Conservation (phyloP, 2,329 filamentous ascomycete species). For the Trichoderma hamatum region DNA sequence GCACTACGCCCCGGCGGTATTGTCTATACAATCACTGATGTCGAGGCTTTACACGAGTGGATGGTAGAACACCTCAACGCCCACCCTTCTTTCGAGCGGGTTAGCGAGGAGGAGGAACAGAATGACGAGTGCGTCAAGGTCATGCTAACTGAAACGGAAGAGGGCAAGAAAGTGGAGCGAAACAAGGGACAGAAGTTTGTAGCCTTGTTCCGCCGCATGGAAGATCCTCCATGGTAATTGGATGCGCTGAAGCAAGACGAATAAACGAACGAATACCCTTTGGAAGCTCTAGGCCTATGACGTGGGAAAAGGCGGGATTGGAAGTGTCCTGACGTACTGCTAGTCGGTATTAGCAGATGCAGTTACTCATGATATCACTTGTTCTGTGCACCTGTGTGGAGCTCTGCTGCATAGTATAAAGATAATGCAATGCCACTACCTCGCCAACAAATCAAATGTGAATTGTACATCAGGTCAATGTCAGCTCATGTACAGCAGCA, state of each 20-base stretch:
- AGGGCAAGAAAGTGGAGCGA: conserved; percentile 93
- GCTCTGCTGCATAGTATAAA: neutral
- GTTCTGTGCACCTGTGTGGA: neutral
- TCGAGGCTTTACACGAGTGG: conserved; percentile 91
- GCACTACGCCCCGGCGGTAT: conserved; percentile 80
- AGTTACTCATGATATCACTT: neutral
- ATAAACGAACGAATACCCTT: conserved; percentile 5
- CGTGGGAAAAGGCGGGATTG: neutral
- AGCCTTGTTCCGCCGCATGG: conserved; percentile 78
- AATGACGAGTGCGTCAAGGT: conserved; percentile 70
- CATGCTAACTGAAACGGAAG: conserved; percentile 87
- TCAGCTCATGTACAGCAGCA: conserved; percentile 1
- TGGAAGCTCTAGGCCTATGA: neutral
- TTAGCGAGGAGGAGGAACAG: conserved; percentile 68
- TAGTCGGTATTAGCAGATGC: neutral
- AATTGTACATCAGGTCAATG: neutral
- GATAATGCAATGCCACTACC: neutral
- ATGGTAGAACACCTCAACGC: conserved; percentile 84
- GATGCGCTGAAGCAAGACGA: neutral
- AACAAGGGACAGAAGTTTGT: conserved; percentile 92
- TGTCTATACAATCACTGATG: conserved; percentile 96
- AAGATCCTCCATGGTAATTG: conserved; percentile 74
- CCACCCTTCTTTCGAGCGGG: conserved; percentile 77
- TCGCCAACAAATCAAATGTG: neutral
- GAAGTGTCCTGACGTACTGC: neutral